Evolutionary conservation across 2,329 filamentous ascomycete species (phyloP), one percentile per base, ranked within the genome.

Genomic region (Fusarium sp.): DNA sequence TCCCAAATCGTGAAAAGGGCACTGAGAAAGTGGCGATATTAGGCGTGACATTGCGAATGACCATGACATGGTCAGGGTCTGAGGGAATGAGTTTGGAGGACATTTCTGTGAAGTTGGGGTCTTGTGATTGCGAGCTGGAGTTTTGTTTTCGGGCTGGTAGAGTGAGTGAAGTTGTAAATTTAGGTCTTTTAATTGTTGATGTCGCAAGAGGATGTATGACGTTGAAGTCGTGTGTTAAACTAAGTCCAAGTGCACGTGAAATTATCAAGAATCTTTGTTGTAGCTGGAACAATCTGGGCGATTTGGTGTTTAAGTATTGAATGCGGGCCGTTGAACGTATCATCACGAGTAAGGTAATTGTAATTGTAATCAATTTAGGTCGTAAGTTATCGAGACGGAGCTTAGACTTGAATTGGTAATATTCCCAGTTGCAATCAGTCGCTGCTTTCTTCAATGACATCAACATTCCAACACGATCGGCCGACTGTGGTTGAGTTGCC

Each of bases 41-140:
- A 16, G 93, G 92, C 3, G 92, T 93, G 73, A 98, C 82, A 73
- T 94, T 87, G 68, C 95, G 92, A 75, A 97, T 95, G 65, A 97
- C 93, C 91, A 97, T 97, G 68, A 96, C 90, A 75, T 93, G 89
- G 20, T 89, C 87, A 15, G 94, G 94, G 74, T 95, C 90, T 18
- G 82, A 74, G 7, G 91, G 91, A 58, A 92, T 86, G 57, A 93
- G 86, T 74, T 89, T 86, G 10, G 84, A 83, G 57, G 88, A 87
- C 88, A 91, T 91, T 70, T 54, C 76, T 72, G 70, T 20, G 31
- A 53, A 53, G 15, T 24, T 29, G 12, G 21, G 37, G 26, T 55
- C 31, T 43, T 54, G 43, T 57, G 55, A 38, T 20, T 63, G 61
- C 29, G 63, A 68, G 13, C 59, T 56, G 23, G 68, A 72, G n/a